Conservation (phyloP, 805 yeast species). For the Diddensiella caesifluorescens region DNA sequence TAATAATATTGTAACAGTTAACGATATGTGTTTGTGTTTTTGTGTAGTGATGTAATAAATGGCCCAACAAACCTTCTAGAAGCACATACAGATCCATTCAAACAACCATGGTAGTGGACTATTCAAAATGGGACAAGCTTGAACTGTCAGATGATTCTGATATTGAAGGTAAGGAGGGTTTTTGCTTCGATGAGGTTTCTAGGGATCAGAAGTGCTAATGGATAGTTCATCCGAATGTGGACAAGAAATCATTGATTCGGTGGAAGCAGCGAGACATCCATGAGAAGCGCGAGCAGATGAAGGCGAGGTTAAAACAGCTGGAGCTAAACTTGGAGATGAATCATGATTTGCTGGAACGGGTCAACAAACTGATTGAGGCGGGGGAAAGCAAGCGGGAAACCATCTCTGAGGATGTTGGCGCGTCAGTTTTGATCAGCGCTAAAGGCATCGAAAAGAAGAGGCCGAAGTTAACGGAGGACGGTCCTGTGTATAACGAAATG, state of each 20-base stretch:
- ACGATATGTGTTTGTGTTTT: too few species aligned
- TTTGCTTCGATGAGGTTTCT: background rate
- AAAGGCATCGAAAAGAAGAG: slow-evolving; percentile 26
- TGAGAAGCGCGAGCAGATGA: slow-evolving; percentile 79
- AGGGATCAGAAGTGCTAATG: background rate
- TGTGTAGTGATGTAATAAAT: too few species aligned
- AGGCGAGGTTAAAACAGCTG: slow-evolving; percentile 68
- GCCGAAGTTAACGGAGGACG: slow-evolving; percentile 20
- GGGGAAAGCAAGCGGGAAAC: slow-evolving; percentile 33
- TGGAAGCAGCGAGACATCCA: slow-evolving; percentile 99
- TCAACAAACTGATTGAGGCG: slow-evolving; percentile 52
- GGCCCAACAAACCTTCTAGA: background rate
- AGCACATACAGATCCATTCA: too few species aligned
- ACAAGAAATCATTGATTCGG: slow-evolving; percentile 80
- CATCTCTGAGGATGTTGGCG: slow-evolving; percentile 22
- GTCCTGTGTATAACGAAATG: slow-evolving; percentile 78
- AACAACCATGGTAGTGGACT: slow-evolving; percentile 82
- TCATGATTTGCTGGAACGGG: slow-evolving; percentile 62
- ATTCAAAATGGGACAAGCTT: slow-evolving; percentile 96
- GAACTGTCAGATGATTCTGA: slow-evolving; percentile 97
- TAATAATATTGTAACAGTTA: too few species aligned
- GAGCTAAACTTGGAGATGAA: slow-evolving; percentile 80
- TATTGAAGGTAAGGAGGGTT: slow-evolving; percentile 48
- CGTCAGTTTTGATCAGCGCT: slow-evolving; percentile 23
- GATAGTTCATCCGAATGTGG: slow-evolving; percentile 92